Evolutionary conservation across 768 basidiomycete genomes (phyloP), one percentile per base, ranked within the genome.

Genomic region (Kwoniella sp.): DNA sequence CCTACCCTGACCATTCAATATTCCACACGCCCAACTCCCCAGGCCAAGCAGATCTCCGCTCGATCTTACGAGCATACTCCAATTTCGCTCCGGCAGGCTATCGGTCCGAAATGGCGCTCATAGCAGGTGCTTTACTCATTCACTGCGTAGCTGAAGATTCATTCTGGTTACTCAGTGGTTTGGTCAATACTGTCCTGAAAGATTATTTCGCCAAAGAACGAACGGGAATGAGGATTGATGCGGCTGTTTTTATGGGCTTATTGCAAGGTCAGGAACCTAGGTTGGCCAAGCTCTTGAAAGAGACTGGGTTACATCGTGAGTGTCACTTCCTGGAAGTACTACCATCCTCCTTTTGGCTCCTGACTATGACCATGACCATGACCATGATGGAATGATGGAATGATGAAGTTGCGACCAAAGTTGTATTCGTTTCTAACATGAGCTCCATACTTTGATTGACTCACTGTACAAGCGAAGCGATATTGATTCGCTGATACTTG

Each of bases 141-240:
- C 75, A 77, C 50, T 74, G 70, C 60, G 72, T 74, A 2, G 75
- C 69, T 12, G 78, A 77, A 62, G 77, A 79, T 46, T 70, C 72
- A 2, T 79, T 77, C 48, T 75, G 73, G 73, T 60, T 78, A 10
- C 65, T 76, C 21, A 57, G 62, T 17, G 73, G 72, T 5, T 65
- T 79, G 24, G 63, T 79, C 36, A 69, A 73, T 55, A 65, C 68
- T 7, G 55, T 69, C 21, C 27, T 68, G 55, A 71, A 63, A 52
- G 71, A 73, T 49, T 77, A 74, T 51, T 74, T 68, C 51, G 33
- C 52, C 1, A 61, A 60, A 12, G 74, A 71, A 15, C 33, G 49
- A 33, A 52, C 25, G 15, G 70, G 72, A 2, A 47, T 77, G 55
- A 57, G 63, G 22, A 58, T 72, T 36, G 75, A 77, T 50, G 57